Evolutionary conservation across 371 early-diverging fungal species (phyloP).

Genomic region (Globomyces sp.): DNA sequence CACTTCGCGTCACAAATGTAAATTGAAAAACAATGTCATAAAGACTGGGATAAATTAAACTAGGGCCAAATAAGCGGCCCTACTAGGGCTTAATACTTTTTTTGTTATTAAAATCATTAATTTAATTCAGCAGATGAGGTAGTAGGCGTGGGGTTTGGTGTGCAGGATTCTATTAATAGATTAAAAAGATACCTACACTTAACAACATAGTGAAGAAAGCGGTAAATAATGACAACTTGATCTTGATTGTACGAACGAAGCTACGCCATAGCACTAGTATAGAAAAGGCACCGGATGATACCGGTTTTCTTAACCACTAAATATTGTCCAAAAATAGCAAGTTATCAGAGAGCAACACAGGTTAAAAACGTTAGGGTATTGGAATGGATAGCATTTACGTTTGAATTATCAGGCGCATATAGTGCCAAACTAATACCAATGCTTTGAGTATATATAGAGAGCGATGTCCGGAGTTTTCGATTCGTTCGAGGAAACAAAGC

Average conservation of each 20-base stretch:
- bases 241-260: background rate
- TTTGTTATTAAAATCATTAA: background rate
- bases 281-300: background rate
- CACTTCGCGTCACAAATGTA: too few relatives aligned
- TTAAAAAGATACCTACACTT: conserved; percentile 20
- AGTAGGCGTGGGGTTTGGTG: conserved; percentile 6
- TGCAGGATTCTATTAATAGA: background rate
- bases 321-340: conserved; percentile 12
- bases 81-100: background rate
- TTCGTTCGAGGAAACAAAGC: too few relatives aligned
- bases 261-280: background rate
- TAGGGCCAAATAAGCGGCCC: background rate
- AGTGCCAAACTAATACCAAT: too few relatives aligned
- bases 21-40: too few relatives aligned
- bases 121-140: background rate
- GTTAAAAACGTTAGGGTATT: conserved; percentile 12
- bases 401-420: too few relatives aligned
- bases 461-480: too few relatives aligned
- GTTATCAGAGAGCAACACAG: conserved; percentile 12
- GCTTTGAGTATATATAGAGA: too few relatives aligned
- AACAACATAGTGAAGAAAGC: conserved; percentile 38
- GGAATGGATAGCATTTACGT: conserved; percentile 13
- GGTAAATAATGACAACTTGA: conserved; percentile 26
- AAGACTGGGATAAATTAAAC: too few relatives aligned
- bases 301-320: conserved; percentile 11